These are phyloP conservation scores for Lathyrus oleraceus DNA, from an alignment of 306 rosid genomes.

Conservation along the genomic window DNA sequence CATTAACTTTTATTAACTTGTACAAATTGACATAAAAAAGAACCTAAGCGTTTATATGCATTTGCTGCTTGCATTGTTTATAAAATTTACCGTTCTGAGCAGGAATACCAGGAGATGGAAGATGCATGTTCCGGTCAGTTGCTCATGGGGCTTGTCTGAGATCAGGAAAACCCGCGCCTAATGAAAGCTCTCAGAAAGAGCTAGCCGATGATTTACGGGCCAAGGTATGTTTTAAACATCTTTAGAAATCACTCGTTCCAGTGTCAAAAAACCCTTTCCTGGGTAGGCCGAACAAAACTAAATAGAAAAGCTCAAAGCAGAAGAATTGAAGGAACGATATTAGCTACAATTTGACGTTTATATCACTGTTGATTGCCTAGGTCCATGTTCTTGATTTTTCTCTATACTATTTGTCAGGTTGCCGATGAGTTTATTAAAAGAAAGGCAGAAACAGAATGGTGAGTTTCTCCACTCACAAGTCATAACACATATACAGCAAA, in stretches of 20 bases:
- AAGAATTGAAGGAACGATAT: constrained; percentile 9
- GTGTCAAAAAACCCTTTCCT: constrained; percentile 10
- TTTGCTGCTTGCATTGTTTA: constrained; percentile 23
- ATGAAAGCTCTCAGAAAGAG: constrained; percentile 64
- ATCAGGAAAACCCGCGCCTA: constrained; percentile 75
- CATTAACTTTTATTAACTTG: background rate
- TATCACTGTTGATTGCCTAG: constrained; percentile 13
- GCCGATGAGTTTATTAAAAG: constrained; percentile 91
- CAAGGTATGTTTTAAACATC: constrained; percentile 49
- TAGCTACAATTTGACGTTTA: constrained; percentile 3
- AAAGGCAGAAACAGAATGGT: constrained; percentile 94
- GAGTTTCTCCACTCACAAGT: constrained; percentile 28
- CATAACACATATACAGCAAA: no score
- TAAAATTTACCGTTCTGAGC: constrained; percentile 34
- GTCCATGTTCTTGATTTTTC: constrained; percentile 24
- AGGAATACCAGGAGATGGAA: constrained; percentile 99
- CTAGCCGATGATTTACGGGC: constrained; percentile 79
- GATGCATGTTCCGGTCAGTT: constrained; percentile 90
- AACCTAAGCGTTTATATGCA: background rate
- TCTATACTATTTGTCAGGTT: constrained; percentile 55
- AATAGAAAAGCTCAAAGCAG: constrained; percentile 1
- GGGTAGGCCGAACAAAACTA: background rate
- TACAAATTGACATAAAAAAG: background rate
- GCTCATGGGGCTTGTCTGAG: constrained; percentile 84
- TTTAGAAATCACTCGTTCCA: constrained; percentile 2